phyloP scores from a whole-genome alignment of 2,329 filamentous ascomycete species.

The Seiridium cupressi region DNA sequence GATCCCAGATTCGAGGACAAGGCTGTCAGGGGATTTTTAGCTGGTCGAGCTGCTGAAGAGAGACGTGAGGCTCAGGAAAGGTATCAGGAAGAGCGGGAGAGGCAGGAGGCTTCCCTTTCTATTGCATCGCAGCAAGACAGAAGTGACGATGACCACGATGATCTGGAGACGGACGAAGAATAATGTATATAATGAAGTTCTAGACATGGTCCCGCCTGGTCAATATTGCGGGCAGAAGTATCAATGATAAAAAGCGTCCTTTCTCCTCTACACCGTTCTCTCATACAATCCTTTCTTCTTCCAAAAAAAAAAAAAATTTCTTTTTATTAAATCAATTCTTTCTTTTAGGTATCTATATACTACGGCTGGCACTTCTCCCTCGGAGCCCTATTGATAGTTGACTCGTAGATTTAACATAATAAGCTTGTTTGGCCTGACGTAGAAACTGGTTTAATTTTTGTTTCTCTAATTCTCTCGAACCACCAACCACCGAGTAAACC shows the following conservation, averaged over 20 bases:
- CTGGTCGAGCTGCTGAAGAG: conserved; percentile 42
- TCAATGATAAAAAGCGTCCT: too few relatives aligned
- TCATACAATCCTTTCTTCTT: neutral
- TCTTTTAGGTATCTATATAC: too few relatives aligned
- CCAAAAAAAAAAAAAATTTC: neutral
- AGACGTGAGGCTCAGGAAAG: conserved; percentile 19
- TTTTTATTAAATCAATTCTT: too few relatives aligned
- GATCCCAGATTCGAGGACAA: conserved; percentile 29
- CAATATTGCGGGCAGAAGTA: neutral
- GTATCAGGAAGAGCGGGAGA: neutral
- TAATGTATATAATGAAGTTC: neutral
- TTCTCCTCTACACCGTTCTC: too few relatives aligned
- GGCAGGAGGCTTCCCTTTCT: neutral
- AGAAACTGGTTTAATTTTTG: too few relatives aligned
- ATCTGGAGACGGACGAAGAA: neutral
- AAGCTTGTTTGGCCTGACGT: too few relatives aligned
- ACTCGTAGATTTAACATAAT: too few relatives aligned
- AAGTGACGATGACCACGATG: neutral
- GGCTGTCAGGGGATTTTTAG: conserved; percentile 39
- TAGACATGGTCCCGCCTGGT: neutral
- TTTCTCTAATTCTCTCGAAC: too few relatives aligned
- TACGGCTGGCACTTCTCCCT: too few relatives aligned
- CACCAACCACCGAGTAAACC: too few relatives aligned
- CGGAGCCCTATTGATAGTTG: too few relatives aligned
- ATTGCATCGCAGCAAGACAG: neutral